Base-by-base conservation (phyloP, 805 yeast species). In the Teunomyces lycoperdinae region DNA sequence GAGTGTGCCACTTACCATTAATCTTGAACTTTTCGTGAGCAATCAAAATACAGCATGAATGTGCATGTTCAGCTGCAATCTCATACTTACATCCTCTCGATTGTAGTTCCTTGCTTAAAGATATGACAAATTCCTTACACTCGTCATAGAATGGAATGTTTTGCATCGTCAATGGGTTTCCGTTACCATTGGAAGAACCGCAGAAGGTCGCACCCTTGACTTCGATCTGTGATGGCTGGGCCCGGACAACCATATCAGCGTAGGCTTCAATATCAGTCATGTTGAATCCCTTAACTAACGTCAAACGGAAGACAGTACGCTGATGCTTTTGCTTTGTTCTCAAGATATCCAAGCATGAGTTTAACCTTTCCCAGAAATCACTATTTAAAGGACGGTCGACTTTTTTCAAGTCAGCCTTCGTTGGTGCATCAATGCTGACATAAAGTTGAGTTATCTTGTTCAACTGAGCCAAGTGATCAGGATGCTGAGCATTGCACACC, bases 401-500 rank as follows among this genome's bases (percentile, higher is more conserved):
- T 55, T 81, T 82, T 57, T 88, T 87, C 62, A 90, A 76, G 52
- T 87, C 88, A 20, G 77, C 77, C 61, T 85, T 89, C 5, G 89
- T 86, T n/a, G 96, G 85, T 1, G 97, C 97, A 72, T 90, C 97
- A 56, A 90, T 90, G 42, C 96, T 87, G 14, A 90, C 96, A 61
- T 90, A 90, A 40, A 90, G 73, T 69, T 90, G 97, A 0, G 97
- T 90, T 7, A 90, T 97, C 58, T 84, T 86, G 28, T 78, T 68
- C 59, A 90, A 72, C 2, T 76, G 74, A 17, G 78, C 81, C 55
- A 90, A 73, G 52, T 89, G 87, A 44, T 85, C 90, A 3, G 97
- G 97, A 66, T 90, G 97, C 71, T 90, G 97, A 7, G 97, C 97
- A 63, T 90, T 90, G 70, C 97, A 91, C 9, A 90, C 97, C 58